Evolutionary conservation across 305 asterid genomes (phyloP).

Genomic region (Solanum hybrid): DNA sequence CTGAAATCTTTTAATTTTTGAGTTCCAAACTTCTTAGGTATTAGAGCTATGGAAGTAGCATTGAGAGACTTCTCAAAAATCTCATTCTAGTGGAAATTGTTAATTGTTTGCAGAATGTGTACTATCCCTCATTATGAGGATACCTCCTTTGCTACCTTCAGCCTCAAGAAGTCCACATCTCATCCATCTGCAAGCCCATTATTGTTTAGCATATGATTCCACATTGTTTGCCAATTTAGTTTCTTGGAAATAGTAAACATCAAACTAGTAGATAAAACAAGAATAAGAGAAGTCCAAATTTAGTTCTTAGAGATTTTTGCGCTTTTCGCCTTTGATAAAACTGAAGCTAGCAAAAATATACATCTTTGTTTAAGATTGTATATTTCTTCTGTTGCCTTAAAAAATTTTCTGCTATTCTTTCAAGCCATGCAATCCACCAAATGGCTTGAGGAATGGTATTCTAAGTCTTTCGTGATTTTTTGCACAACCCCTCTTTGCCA

Average conservation of each 20-base stretch:
- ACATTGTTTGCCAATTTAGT: neutral
- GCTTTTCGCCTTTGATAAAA: neutral
- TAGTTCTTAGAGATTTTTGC: neutral
- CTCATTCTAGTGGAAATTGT: neutral
- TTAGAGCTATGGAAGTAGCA: neutral
- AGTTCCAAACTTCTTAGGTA: neutral
- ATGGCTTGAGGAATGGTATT: neutral
- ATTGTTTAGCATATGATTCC: too few relatives aligned
- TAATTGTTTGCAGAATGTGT: too few relatives aligned
- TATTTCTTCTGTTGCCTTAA: neutral
- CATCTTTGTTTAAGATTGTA: neutral
- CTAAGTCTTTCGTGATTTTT: neutral
- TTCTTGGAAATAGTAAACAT: neutral
- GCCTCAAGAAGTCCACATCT: neutral
- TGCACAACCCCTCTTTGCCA: neutral
- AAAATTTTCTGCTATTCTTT: neutral
- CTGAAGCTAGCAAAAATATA: neutral
- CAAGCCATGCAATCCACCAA: neutral
- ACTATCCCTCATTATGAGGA: neutral
- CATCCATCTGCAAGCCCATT: too few relatives aligned
- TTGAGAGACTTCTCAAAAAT: neutral
- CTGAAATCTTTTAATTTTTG: neutral
- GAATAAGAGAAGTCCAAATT: neutral
- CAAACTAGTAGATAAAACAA: neutral
- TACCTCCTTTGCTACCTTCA: neutral